Percentiles rank a stretch among this genome's conserved stretches.
These are phyloP conservation scores for Blastobotrys terrestris DNA, from an alignment of 805 yeast genomes.

Conservation along the genomic window DNA sequence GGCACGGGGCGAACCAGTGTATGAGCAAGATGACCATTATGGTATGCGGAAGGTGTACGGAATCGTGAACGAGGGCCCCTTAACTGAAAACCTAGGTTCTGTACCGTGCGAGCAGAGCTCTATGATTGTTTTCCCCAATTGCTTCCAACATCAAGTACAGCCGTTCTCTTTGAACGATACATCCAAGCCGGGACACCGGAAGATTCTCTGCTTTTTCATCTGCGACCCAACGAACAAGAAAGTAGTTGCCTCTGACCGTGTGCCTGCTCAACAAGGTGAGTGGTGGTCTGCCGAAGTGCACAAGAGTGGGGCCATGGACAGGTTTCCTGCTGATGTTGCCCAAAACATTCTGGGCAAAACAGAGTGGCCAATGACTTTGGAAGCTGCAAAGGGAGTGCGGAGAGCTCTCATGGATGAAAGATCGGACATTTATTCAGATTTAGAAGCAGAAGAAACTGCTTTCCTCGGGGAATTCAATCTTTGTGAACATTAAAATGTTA, in stretches of 20 bases:
- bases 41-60: conserved; percentile 30
- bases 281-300: conserved; percentile 23
- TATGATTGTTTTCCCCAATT: conserved; percentile 36
- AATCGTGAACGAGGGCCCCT: conserved; percentile 27
- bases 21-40: conserved; percentile 32
- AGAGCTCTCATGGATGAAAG: background rate
- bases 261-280: conserved; percentile 36
- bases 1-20: conserved; percentile 23
- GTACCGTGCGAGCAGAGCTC: conserved; percentile 27
- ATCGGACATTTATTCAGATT: background rate
- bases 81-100: conserved; percentile 27
- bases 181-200: conserved; percentile 35
- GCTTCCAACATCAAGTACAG: conserved; percentile 37
- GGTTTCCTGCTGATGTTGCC: background rate
- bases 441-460: background rate
- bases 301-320: background rate
- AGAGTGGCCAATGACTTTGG: background rate
- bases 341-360: background rate
- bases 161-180: conserved; percentile 34
- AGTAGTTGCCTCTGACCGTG: conserved; percentile 29
- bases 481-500: background rate
- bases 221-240: conserved; percentile 33
- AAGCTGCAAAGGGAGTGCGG: background rate
- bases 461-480: background rate
- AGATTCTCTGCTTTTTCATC: conserved; percentile 37